Percentiles rank a stretch among this genome's conserved stretches.
phyloP scores from a whole-genome alignment of 1,284 basidiomycete species.

The Rhodotorula sp. region DNA sequence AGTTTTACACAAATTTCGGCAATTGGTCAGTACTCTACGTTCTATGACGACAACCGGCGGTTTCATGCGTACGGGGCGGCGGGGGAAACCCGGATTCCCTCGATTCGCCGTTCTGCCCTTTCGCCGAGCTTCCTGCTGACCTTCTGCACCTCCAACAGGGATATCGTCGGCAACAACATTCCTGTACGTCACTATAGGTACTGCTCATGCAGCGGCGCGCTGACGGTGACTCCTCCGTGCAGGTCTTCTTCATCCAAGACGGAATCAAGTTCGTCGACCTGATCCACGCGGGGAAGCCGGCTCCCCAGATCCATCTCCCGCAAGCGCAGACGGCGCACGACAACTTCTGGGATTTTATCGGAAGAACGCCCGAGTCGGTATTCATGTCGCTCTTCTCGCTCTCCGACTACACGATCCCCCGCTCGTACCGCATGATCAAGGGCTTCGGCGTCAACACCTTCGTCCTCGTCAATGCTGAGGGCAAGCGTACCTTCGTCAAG shows the following conservation, averaged over 20 bases:
- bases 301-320: constrained; percentile 68
- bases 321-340: constrained; percentile 62
- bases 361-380: constrained; percentile 57
- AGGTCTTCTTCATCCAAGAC: constrained; percentile 74
- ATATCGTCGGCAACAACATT: constrained; percentile 69
- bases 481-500: constrained; percentile 67
- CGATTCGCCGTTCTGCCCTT: no score
- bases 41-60: no score
- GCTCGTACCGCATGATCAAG: constrained; percentile 80
- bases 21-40: constrained; percentile 53
- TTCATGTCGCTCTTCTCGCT: constrained; percentile 73
- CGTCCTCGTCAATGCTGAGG: constrained; percentile 64
- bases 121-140: no score
- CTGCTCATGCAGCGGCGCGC: no score
- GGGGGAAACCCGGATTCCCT: no score
- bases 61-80: no score
- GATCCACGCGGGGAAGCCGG: constrained; percentile 65
- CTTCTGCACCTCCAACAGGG: constrained; percentile 48
- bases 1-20: constrained; percentile 74
- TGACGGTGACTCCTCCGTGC: constrained; percentile 6
- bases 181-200: neutral
- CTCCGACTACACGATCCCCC: constrained; percentile 75
- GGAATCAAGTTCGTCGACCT: constrained; percentile 80
- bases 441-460: constrained; percentile 68
- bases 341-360: constrained; percentile 69